A percentile compares a stretch with the other conserved stretches of the same genome.
phyloP scores from a whole-genome alignment of 2,329 filamentous ascomycete species.

The Pezicula neosporulosa region DNA sequence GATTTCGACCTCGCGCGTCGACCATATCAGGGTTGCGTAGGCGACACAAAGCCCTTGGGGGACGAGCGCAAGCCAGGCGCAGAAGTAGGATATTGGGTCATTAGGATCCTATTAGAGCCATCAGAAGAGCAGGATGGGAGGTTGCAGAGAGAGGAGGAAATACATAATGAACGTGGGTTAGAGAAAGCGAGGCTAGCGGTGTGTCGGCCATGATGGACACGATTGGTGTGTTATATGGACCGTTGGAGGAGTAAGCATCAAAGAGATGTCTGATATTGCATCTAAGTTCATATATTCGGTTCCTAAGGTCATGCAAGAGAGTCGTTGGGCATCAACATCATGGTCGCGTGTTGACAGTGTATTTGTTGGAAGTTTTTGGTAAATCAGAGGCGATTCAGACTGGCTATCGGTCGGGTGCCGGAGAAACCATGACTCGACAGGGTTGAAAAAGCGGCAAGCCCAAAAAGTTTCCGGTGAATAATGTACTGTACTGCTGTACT shows the following conservation, averaged over 20 bases:
- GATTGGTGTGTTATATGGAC: neutral
- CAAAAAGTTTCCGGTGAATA: too few species aligned
- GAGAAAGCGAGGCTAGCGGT: conserved; percentile 81
- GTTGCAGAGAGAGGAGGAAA: conserved; percentile 26
- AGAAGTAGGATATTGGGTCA: conserved; percentile 80
- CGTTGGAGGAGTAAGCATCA: neutral
- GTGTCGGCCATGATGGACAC: conserved; percentile 31
- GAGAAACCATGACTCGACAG: too few species aligned
- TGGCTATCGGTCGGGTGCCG: too few species aligned
- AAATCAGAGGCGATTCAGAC: too few species aligned
- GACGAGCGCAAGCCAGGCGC: conserved; percentile 90
- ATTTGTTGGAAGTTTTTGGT: too few species aligned
- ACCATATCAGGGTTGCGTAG: conserved; percentile 88
- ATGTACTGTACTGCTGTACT: too few species aligned
- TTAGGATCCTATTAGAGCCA: conserved; percentile 65
- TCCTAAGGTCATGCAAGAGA: too few species aligned
- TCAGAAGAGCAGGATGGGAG: conserved; percentile 2
- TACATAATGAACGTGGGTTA: conserved; percentile 97
- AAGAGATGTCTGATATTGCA: neutral
- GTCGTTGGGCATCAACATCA: too few species aligned
- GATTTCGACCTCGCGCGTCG: conserved; percentile 86
- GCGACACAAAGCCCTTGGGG: conserved; percentile 88
- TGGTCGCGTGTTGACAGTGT: too few species aligned
- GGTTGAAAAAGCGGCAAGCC: too few species aligned
- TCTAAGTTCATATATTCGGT: too few species aligned